Evolutionary conservation across 805 yeast species (phyloP), one percentile per base, ranked within the genome.

Genomic region (Clavispora asparagi): DNA sequence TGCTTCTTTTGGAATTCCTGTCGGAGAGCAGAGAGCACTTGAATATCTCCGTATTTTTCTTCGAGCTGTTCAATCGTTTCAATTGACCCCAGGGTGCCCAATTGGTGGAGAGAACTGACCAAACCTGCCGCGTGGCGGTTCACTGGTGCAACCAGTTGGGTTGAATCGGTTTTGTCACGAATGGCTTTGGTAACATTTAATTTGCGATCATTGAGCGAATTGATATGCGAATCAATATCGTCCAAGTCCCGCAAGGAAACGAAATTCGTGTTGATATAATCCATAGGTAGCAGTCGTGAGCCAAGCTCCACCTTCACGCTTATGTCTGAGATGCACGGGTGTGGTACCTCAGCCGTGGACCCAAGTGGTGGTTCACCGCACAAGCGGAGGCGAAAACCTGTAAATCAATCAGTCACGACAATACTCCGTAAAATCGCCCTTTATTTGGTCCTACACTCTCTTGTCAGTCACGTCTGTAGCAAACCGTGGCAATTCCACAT

Each of bases 201-300:
- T 29, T 53, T 56, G 27, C 40, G 41, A 2, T 43, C 30, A 41
- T 65, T 64, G 17, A 71, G 58, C 23, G 58, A 57, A 1, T 48
- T 28, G 12, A 71, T 57, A 14, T 54, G 50, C 7, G 49, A 45
- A 46, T 66, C 70, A 1, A 72, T 41, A 3, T 39, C 33, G 23
- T 45, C 57, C 49, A 74, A 60, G 52, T 72, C 78, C 14, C 53
- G 58, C 2, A 74, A 16, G 1, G 68, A 50, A n/a, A 62, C 47
- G 50, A 71, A 67, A 42, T 60, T 57, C 27, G 58, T 51, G 54
- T 73, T 70, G 40, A 74, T 56, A 54, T 62, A 64, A 39, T 61
- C 64, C 60, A 58, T 60, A 40, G 3, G n/a, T 29, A n/a, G 26
- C 28, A 11, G 7, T 5, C 19, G 28, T 12, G 26, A 30, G 23